These are phyloP conservation scores for Bryum argenteum DNA, from an alignment of 225 moss, liverwort and hornwort species.

Conservation along the genomic window DNA sequence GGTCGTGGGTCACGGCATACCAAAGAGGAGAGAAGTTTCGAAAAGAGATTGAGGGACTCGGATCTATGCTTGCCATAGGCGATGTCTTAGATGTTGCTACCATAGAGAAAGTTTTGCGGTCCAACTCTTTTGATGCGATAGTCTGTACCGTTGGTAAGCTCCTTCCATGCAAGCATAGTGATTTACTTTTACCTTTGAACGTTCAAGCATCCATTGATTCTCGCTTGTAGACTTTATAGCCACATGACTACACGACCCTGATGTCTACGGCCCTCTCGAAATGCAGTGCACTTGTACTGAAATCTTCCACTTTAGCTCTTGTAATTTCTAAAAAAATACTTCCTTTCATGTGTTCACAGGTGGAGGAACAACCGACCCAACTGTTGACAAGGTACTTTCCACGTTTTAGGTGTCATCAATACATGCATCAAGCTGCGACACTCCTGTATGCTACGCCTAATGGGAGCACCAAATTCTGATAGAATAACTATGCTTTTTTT, in stretches of 20 bases:
- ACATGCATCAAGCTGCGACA: not conserved
- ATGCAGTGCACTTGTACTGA: no score
- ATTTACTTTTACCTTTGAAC: constrained; percentile 9
- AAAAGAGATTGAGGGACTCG: constrained; percentile 90
- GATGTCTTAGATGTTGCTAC: constrained; percentile 74
- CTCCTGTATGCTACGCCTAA: not conserved
- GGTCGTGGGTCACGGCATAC: constrained; percentile 96
- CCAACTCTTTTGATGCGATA: constrained; percentile 87
- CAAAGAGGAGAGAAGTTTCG: constrained; percentile 95
- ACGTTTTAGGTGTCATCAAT: constrained; percentile 17
- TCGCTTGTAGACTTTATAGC: not conserved
- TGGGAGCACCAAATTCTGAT: constrained; percentile 15
- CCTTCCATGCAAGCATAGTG: not conserved
- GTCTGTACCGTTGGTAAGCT: constrained; percentile 87
- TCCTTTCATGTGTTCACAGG: constrained; percentile 51
- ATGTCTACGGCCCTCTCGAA: not conserved
- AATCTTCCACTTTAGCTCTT: constrained; percentile 1
- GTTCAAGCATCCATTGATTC: constrained; percentile 12
- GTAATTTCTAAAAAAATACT: not conserved
- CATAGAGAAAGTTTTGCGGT: constrained; percentile 73
- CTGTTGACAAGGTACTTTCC: constrained; percentile 80
- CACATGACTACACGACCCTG: constrained; percentile 14
- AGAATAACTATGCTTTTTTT: constrained; percentile 19
- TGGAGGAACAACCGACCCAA: constrained; percentile 67
- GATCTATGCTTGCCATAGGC: constrained; percentile 94